Conservation (phyloP, 83 land plant species). For the Diphasiastrum complanatum region DNA sequence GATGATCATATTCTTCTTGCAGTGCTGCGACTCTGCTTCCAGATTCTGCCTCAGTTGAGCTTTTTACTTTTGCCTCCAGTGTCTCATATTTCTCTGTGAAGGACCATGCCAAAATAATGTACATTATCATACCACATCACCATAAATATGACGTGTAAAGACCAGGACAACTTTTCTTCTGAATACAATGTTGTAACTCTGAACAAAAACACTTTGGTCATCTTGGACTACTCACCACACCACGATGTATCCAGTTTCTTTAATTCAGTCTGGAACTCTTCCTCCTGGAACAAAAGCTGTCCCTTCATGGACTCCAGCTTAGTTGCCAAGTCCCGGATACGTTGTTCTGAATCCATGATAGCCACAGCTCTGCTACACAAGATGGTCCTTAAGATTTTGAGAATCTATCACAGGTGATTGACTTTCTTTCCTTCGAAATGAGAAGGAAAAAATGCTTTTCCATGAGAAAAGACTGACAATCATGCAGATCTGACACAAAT, state of each 20-base stretch:
- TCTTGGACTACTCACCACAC: constrained; percentile 66
- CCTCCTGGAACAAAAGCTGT: constrained; percentile 44
- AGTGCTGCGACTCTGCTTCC: constrained; percentile 46
- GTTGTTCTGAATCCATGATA: constrained; percentile 44
- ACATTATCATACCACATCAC: neutral
- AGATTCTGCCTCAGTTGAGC: constrained; percentile 23
- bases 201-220: too few relatives aligned
- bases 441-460: too few relatives aligned
- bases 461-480: neutral
- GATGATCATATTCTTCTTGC: constrained; percentile 34
- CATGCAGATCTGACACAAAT: constrained; percentile 2
- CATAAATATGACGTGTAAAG: neutral
- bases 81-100: constrained; percentile 53
- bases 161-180: too few relatives aligned
- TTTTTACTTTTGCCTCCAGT: constrained; percentile 40
- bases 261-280: constrained; percentile 47
- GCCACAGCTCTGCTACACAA: constrained; percentile 55
- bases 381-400: too few relatives aligned
- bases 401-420: too few relatives aligned
- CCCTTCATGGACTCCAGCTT: constrained; percentile 60
- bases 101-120: neutral
- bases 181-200: too few relatives aligned
- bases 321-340: constrained; percentile 43
- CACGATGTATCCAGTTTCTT: constrained; percentile 61
- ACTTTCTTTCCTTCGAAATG: too few relatives aligned